A percentile compares a stretch with the other conserved stretches of the same genome.
Evolutionary conservation across 176 grass and related monocot genomes (phyloP).

Genomic region (Musa acuminata): DNA sequence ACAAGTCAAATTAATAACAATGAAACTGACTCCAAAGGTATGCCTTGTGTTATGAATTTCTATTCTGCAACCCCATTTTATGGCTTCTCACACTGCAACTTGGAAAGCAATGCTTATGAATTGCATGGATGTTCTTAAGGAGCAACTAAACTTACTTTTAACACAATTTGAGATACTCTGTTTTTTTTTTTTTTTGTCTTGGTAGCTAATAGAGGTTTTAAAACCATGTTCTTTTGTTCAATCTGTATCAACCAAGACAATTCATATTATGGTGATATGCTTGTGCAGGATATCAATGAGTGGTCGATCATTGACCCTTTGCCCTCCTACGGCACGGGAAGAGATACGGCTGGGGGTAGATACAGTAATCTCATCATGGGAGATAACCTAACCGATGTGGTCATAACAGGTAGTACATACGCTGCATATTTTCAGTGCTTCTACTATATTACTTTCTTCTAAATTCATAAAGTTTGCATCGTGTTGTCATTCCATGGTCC

Average conservation of each 20-base stretch:
- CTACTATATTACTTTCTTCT: neutral
- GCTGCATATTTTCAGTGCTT: neutral
- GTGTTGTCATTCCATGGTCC: too few species aligned
- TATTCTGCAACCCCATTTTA: too few species aligned
- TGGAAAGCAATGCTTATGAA: too few species aligned
- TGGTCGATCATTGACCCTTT: constrained; percentile 77
- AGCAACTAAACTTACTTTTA: too few species aligned
- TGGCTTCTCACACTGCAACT: too few species aligned
- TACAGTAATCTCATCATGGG: constrained; percentile 87
- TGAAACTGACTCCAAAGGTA: too few species aligned
- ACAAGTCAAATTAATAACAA: too few species aligned
- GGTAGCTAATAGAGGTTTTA: too few species aligned
- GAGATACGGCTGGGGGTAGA: constrained; percentile 68
- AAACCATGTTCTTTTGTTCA: neutral
- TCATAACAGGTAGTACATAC: constrained; percentile 53
- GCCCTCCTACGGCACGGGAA: constrained; percentile 83
- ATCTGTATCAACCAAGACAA: neutral
- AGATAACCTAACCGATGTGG: constrained; percentile 76
- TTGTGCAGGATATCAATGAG: constrained; percentile 54
- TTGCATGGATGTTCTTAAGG: too few species aligned
- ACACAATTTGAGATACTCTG: neutral
- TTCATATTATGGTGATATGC: neutral
- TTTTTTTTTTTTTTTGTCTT: neutral
- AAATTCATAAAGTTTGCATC: neutral
- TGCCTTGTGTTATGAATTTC: too few species aligned